These are phyloP conservation scores for Lasiodiplodia citricola DNA, from an alignment of 2,329 filamentous ascomycete species.

Conservation along the genomic window DNA sequence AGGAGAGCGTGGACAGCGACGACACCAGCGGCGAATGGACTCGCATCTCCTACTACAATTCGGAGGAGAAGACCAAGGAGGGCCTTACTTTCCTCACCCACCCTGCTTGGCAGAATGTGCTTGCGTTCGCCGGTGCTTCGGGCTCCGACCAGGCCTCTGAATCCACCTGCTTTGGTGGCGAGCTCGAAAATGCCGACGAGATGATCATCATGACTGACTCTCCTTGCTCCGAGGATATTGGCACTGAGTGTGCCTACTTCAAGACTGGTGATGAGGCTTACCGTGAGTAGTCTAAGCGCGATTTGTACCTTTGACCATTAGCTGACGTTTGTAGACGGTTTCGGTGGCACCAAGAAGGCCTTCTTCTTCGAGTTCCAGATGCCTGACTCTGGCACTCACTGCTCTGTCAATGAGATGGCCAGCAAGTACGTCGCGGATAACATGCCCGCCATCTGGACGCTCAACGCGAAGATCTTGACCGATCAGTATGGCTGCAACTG, in stretches of 20 bases:
- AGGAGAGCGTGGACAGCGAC: slow-evolving; percentile 14
- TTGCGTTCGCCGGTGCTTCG: slow-evolving; percentile 36
- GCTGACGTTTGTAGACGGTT: slow-evolving; percentile 62
- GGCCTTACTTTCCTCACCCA: slow-evolving; percentile 23
- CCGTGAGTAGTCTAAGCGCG: slow-evolving; percentile 1
- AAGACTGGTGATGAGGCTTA: slow-evolving; percentile 26
- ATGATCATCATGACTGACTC: slow-evolving; percentile 44
- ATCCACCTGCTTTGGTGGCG: slow-evolving; percentile 57
- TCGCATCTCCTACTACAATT: slow-evolving; percentile 44
- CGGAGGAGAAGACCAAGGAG: slow-evolving; percentile 28
- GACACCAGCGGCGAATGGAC: slow-evolving; percentile 33
- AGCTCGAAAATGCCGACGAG: slow-evolving; percentile 42
- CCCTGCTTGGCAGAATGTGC: background rate
- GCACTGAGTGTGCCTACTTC: slow-evolving; percentile 25
- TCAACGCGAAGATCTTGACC: slow-evolving; percentile 75
- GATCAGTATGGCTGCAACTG: slow-evolving; percentile 78
- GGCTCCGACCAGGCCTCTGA: slow-evolving; percentile 53
- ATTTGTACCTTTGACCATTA: background rate
- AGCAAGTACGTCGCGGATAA: slow-evolving; percentile 42
- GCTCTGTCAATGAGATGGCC: slow-evolving; percentile 42
- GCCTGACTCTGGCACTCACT: slow-evolving; percentile 63
- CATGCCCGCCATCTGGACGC: slow-evolving; percentile 72
- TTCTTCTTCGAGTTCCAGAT: slow-evolving; percentile 78
- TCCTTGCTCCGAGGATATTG: slow-evolving; percentile 44
- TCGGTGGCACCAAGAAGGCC: slow-evolving; percentile 70